phyloP scores from a whole-genome alignment of 257 asterid species.

The Jasminum sambac region DNA sequence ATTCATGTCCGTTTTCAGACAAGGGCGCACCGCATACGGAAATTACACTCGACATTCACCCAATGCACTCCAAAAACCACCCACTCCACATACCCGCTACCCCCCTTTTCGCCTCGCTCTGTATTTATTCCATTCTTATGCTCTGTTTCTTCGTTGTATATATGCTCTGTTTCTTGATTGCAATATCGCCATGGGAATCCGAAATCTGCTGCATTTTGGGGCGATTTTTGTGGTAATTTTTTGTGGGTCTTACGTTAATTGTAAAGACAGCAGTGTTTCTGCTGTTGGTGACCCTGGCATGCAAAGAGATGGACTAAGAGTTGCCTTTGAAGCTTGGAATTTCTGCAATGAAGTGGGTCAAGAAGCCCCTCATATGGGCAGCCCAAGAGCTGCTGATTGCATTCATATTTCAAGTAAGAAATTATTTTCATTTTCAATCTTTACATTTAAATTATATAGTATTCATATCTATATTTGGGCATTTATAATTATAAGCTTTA shows the following conservation, averaged over 20 bases:
- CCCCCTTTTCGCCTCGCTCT: not conserved
- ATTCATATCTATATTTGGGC: too few species aligned
- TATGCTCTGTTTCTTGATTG: slow-evolving; percentile 3
- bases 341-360: slow-evolving; percentile 70
- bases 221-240: not conserved
- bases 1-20: not conserved
- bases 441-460: too few species aligned
- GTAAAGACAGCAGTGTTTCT: slow-evolving; percentile 15
- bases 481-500: too few species aligned
- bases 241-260: not conserved
- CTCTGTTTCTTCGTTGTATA: slow-evolving; percentile 2
- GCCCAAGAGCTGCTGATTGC: slow-evolving; percentile 81
- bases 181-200: not conserved
- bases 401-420: slow-evolving; percentile 38
- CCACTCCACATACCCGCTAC: not conserved
- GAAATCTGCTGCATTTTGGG: not conserved
- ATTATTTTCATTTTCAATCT: not conserved
- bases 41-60: not conserved
- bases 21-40: not conserved
- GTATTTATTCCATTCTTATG: not conserved
- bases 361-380: slow-evolving; percentile 58
- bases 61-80: not conserved
- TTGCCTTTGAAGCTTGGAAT: slow-evolving; percentile 67
- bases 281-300: slow-evolving; percentile 79
- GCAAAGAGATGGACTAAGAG: slow-evolving; percentile 58